Evolutionary conservation across 345 rosid genomes (phyloP), one percentile per base, ranked within the genome.

Genomic region (Hibiscus mutabilis): DNA sequence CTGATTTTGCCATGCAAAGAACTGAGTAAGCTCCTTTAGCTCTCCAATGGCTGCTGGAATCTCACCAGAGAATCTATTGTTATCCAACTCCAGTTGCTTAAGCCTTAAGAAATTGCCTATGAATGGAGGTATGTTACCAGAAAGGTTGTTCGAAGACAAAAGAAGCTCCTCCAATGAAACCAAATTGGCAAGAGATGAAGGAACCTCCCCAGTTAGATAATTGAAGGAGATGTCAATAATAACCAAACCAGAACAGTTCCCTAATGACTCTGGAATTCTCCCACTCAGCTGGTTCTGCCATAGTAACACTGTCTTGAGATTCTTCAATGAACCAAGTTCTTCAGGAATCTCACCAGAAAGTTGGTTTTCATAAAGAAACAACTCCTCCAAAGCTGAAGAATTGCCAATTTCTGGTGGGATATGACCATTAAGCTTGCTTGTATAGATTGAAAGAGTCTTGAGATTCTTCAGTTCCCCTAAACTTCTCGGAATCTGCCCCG

Each of bases 1-100:
- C 60, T 80, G 81, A 79, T 89, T 89, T 75, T 89, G 82, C 91
- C 94, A 89, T 4, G 88, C 88, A 71, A 75, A 89, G 77, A 89
- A 87, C 69, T 87, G 73, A n/a, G 77, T 71, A 33, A 89, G 91
- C 80, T 85, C 83, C 70, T 73, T 84, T 47, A 89, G 77, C 37
- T 84, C 71, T 55, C 91, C 94, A 16, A 87, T 69, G 55, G 82
- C 27, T 1, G 87, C 10, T 31, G 94, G 91, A 78, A 89, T 83
- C 74, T 76, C 77, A 10, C 91, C 88, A 1, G 75, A 70, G 53
- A 89, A 81, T 33, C 65, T 63, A 73, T 89, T 89, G 65, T 85
- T 89, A 67, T 89, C 91, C 44, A 89, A 81, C 63, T 89, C 91
- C 44, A 89, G 84, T 63, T 89, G 91, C 82, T 76, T 84, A 74